phyloP scores from a whole-genome alignment of 208 protist species.

The Angomonas desouzai region DNA sequence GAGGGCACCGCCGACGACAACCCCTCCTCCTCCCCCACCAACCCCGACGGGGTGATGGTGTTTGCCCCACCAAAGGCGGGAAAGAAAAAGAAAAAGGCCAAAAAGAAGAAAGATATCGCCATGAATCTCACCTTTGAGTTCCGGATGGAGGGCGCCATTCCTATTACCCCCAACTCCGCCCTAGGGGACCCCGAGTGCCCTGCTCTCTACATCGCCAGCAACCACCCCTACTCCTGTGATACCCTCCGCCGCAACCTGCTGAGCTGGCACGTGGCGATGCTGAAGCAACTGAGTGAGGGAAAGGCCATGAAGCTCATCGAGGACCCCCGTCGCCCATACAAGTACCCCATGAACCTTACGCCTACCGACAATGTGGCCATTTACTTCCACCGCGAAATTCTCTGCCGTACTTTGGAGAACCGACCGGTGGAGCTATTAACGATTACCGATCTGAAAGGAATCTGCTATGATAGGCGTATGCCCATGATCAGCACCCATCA shows the following conservation, averaged over 20 bases:
- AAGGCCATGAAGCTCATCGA: neutral
- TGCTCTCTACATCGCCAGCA: conserved; percentile 88
- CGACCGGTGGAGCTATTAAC: conserved; percentile 85
- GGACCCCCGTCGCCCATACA: neutral
- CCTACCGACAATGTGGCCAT: conserved; percentile 20
- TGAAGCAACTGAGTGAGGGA: neutral
- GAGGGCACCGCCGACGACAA: conserved; percentile 17
- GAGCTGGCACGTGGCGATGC: conserved; percentile 44
- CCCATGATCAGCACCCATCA: conserved; percentile 37
- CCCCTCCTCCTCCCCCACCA: conserved; percentile 18
- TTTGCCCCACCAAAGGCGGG: conserved; percentile 14
- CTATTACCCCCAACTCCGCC: conserved; percentile 34
- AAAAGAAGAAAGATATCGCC: conserved; percentile 52
- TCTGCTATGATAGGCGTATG: conserved; percentile 23
- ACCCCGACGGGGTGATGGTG: conserved; percentile 17
- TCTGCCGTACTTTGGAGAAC: conserved; percentile 81
- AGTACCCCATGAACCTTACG: neutral
- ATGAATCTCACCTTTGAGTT: conserved; percentile 86
- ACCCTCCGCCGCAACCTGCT: conserved; percentile 61
- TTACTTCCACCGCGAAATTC: conserved; percentile 84
- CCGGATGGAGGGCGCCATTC: conserved; percentile 53
- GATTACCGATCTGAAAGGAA: conserved; percentile 66
- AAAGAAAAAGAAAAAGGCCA: conserved; percentile 37
- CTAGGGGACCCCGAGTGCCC: conserved; percentile 47
- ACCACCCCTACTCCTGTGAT: conserved; percentile 88